Evolutionary conservation across 1,139 yeast genomes (phyloP).

Genomic region (Cylindricascospora bacillispora): DNA sequence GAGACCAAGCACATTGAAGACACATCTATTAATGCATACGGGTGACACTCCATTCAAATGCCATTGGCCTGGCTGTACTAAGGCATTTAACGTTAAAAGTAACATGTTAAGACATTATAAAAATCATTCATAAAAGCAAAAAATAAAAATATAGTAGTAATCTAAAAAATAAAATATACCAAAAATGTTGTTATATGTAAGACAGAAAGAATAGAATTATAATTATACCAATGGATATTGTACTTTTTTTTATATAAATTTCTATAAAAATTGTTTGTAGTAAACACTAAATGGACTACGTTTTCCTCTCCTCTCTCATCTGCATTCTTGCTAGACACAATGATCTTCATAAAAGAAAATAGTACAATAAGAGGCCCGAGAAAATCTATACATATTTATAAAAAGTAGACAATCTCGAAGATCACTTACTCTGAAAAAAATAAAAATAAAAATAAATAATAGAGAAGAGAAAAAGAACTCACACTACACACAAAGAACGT

Average conservation of each 20-base stretch:
- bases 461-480: too few species aligned
- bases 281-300: too few species aligned
- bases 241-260: background rate
- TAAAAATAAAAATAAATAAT: too few species aligned
- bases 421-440: too few species aligned
- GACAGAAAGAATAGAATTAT: background rate
- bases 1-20: constrained; percentile 70
- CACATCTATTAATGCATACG: constrained; percentile 76
- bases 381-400: too few species aligned
- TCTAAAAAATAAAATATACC: background rate
- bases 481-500: too few species aligned
- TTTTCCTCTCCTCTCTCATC: too few species aligned
- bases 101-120: constrained; percentile 71
- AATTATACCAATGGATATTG: background rate
- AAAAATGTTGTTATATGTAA: background rate
- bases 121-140: constrained; percentile 34
- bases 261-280: background rate
- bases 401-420: too few species aligned
- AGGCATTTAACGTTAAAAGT: constrained; percentile 65
- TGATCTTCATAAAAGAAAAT: too few species aligned
- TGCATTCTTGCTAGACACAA: too few species aligned
- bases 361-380: too few species aligned
- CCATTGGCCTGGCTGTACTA: constrained; percentile 54
- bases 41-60: constrained; percentile 80
- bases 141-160: constrained; percentile 1